These are phyloP conservation scores for Mycena sanguinolenta DNA, from an alignment of 768 basidiomycete species.

Conservation along the genomic window DNA sequence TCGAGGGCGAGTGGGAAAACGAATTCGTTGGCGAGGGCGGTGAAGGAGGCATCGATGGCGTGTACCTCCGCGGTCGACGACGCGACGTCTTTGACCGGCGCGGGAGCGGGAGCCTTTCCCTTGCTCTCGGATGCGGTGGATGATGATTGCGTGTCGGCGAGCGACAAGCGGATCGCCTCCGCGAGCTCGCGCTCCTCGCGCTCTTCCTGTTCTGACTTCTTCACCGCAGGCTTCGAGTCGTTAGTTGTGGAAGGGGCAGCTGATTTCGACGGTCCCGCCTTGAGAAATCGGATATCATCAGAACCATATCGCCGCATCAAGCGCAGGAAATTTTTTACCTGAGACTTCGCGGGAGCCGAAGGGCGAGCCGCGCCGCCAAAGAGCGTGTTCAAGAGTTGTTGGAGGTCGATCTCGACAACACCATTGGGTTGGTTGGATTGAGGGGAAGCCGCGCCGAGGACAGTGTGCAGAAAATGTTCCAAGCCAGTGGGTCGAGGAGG, in stretches of 20 bases:
- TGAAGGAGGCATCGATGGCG: constrained; percentile 51
- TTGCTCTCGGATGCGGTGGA: constrained; percentile 40
- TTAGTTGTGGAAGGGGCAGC: neutral
- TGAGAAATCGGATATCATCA: neutral
- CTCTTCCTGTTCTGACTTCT: constrained; percentile 30
- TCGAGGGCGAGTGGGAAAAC: constrained; percentile 56
- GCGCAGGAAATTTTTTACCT: neutral
- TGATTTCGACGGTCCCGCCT: neutral
- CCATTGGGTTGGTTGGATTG: neutral
- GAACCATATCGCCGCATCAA: neutral
- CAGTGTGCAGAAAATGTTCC: constrained; percentile 1
- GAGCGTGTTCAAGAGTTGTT: constrained; percentile 33
- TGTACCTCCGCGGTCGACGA: constrained; percentile 55
- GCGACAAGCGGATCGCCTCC: constrained; percentile 54
- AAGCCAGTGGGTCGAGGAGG: constrained; percentile 10
- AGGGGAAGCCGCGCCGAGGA: neutral
- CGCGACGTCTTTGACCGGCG: constrained; percentile 45
- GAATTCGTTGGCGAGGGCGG: constrained; percentile 47
- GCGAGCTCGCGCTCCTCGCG: constrained; percentile 56
- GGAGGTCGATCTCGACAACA: constrained; percentile 2
- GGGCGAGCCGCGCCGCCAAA: constrained; percentile 5
- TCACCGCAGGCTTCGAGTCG: constrained; percentile 3
- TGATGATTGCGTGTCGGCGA: constrained; percentile 42
- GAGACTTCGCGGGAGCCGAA: neutral
- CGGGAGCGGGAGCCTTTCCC: constrained; percentile 49